Base-by-base conservation (phyloP, 2,329 filamentous ascomycete genomes). In the Elsinoe batatas region DNA sequence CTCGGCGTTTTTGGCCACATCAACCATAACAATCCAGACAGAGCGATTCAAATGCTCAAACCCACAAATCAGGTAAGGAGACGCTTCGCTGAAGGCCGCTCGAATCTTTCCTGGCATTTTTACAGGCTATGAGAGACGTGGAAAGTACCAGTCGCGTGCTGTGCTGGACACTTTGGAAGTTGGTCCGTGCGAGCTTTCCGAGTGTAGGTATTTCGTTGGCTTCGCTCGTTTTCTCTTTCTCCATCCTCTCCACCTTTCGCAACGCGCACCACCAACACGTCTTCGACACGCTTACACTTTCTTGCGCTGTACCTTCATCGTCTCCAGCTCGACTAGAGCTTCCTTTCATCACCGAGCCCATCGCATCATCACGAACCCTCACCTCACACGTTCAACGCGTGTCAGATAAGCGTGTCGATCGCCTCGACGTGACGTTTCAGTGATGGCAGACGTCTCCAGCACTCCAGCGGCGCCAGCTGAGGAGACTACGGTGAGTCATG, bases 201-300 rank as follows among this genome's bases (percentile, higher is more conserved):
- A 12, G 20, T 12, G 18, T 26, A 44, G 40, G 40, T 17, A 44
- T 22, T 44, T 44, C 40, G 20, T 44, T 44, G 40, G 40, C 40
- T 18, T 44, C 40, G 40, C 40, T 44, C 54, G 38, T 43, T 56
- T 56, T 43, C 44, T 56, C 36, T 33, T 56, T 44, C 33, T 56
- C 54, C 46, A 26, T 56, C 54, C 54, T 50, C 54, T 56, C 49
- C 54, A 56, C 54, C 54, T 51, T 38, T 56, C 36, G 35, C 18
- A 40, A 51, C 37, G 54, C 46, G 36, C 44, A 56, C 20, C 33
- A 35, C 20, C 54, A 36, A 42, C 49, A 30, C 44, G 17, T 56
- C 26, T 33, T 20, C 33, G 15, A 18, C 20, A 36, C 30, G 36
- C 22, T 46, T 47, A 20, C 38, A 51, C 54, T n/a, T 40, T 36